Evolutionary conservation across 192 early-diverging fungal genomes (phyloP).

Genomic region (Thamnidium elegans): DNA sequence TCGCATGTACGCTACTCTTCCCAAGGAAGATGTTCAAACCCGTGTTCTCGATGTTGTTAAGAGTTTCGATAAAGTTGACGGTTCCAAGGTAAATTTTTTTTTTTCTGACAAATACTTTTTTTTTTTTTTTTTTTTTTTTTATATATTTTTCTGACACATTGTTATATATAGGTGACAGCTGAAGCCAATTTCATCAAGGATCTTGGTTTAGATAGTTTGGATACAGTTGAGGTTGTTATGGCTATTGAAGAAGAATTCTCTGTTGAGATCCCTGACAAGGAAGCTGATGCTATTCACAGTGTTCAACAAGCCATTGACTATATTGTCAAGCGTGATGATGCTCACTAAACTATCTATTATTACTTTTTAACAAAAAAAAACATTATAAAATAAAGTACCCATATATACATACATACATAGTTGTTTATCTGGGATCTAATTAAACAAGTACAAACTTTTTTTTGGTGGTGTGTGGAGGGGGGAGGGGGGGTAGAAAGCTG

Average conservation of each 20-base stretch:
- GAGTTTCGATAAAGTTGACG: constrained; percentile 96
- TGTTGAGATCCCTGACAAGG: constrained; percentile 95
- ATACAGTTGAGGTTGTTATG: constrained; percentile 98
- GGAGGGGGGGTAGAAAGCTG: too few species aligned
- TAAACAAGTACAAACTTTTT: too few species aligned
- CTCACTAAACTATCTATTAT: constrained; percentile 49
- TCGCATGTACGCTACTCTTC: constrained; percentile 72
- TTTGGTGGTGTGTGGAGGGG: too few species aligned
- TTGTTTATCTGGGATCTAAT: too few species aligned
- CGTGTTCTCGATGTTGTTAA: constrained; percentile 85
- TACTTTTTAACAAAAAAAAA: background rate
- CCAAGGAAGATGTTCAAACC: constrained; percentile 70
- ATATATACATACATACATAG: too few species aligned
- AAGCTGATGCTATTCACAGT: constrained; percentile 92
- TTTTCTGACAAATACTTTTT: background rate
- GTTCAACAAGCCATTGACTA: constrained; percentile 86
- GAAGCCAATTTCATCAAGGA: constrained; percentile 89
- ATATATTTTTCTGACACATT: background rate
- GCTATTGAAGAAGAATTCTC: constrained; percentile 99
- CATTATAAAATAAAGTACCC: background rate
- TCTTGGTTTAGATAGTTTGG: constrained; percentile 93
- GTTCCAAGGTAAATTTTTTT: constrained; percentile 70
- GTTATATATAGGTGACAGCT: constrained; percentile 63
- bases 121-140: background rate
- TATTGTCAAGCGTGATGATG: constrained; percentile 69